phyloP scores from a whole-genome alignment of 179 eudicot genomes.

The Amaranthus tricolor region DNA sequence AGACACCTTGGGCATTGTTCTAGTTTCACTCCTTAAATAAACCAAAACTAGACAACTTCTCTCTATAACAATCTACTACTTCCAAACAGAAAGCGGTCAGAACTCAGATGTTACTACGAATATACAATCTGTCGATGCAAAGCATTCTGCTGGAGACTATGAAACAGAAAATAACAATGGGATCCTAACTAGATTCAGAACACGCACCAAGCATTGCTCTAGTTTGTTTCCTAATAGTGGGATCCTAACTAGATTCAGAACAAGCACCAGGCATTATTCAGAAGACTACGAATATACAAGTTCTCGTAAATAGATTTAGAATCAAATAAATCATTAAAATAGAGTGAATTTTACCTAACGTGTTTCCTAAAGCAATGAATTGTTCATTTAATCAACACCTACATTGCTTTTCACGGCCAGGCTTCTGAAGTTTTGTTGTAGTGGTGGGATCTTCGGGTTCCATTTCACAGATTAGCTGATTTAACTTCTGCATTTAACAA shows the following conservation, averaged over 20 bases:
- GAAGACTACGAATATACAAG: background rate
- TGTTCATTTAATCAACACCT: constrained; percentile 81
- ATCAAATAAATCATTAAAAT: background rate
- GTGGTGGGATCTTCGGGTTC: constrained; percentile 27
- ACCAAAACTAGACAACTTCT: background rate
- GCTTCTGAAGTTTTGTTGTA: constrained; percentile 52
- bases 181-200: background rate
- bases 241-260: too few species aligned
- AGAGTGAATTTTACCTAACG: constrained; percentile 43
- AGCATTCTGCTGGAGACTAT: background rate
- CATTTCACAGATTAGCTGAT: constrained; percentile 11
- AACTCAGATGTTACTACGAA: background rate
- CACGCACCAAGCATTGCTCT: too few species aligned
- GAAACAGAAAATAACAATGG: background rate
- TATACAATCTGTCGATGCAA: background rate
- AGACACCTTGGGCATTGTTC: background rate
- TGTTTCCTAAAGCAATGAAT: constrained; percentile 62
- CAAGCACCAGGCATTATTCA: too few species aligned
- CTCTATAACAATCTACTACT: background rate
- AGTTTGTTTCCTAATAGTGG: too few species aligned
- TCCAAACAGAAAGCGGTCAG: background rate
- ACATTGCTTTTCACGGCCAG: constrained; percentile 76
- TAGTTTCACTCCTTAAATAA: background rate
- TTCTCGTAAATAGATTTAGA: background rate
- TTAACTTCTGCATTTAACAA: constrained; percentile 15